These are phyloP conservation scores for Candida succiphila DNA, from an alignment of 805 yeast species.

Conservation along the genomic window DNA sequence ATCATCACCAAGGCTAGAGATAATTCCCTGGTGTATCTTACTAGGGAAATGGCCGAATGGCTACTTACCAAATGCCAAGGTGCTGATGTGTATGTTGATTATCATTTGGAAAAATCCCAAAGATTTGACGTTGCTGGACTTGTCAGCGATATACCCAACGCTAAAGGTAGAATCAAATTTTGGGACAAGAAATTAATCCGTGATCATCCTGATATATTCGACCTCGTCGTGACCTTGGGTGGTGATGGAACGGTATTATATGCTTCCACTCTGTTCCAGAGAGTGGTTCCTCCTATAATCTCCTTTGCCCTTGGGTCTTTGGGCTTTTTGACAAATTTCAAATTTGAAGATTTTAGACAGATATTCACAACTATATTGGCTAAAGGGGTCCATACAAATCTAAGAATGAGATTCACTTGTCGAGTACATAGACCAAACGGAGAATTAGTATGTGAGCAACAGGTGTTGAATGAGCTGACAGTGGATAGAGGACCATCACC, in stretches of 20 bases:
- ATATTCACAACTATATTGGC: constrained; percentile 48
- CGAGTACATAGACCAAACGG: constrained; percentile 51
- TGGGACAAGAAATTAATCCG: constrained; percentile 60
- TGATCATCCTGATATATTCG: constrained; percentile 40
- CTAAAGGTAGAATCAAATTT: constrained; percentile 39
- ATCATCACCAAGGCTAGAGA: constrained; percentile 89
- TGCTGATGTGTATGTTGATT: constrained; percentile 58
- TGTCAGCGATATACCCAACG: constrained; percentile 33
- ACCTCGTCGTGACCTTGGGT: constrained; percentile 80
- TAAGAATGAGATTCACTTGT: constrained; percentile 85
- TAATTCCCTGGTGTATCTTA: constrained; percentile 61
- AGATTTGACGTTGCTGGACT: constrained; percentile 55
- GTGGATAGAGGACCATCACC: constrained; percentile 94
- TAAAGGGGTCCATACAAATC: constrained; percentile 64
- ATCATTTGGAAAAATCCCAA: constrained; percentile 47
- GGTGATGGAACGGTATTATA: constrained; percentile 95
- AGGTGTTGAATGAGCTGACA: constrained; percentile 82
- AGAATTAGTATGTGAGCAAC: constrained; percentile 51
- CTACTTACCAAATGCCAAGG: constrained; percentile 29
- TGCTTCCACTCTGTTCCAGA: constrained; percentile 79
- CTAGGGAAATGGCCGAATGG: constrained; percentile 79
- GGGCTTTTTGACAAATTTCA: constrained; percentile 85
- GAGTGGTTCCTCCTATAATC: constrained; percentile 83
- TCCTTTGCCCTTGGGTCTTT: constrained; percentile 84
- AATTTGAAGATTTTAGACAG: constrained; percentile 61